phyloP scores from a whole-genome alignment of 2,329 filamentous ascomycete genomes.

The Ophidiomyces ophidiicola region DNA sequence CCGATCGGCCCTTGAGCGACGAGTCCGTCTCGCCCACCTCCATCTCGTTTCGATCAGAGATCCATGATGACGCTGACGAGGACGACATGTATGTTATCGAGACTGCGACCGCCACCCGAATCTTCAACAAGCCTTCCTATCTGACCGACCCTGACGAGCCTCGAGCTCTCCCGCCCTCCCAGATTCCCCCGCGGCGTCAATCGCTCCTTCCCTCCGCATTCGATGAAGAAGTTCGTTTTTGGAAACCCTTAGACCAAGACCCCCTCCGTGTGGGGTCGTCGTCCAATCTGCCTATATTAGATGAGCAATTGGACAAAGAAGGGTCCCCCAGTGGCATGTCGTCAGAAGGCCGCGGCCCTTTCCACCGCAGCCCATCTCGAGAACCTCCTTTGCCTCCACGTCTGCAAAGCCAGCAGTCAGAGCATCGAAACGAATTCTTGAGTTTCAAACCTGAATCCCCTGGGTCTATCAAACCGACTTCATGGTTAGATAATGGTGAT shows the following conservation, averaged over 20 bases:
- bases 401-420: conserved; percentile 4
- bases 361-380: conserved; percentile 5
- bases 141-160: conserved; percentile 19
- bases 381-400: background rate
- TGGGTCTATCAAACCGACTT: conserved; percentile 67
- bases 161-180: conserved; percentile 20
- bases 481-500: conserved; percentile 89
- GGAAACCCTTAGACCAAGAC: conserved; percentile 17
- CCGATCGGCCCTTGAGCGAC: conserved; percentile 54
- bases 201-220: conserved; percentile 28
- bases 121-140: conserved; percentile 32
- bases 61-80: conserved; percentile 15
- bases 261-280: conserved; percentile 35
- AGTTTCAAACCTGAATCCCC: conserved; percentile 41
- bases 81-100: conserved; percentile 37
- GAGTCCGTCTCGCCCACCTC: conserved; percentile 40
- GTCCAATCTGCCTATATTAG: conserved; percentile 14
- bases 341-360: background rate
- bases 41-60: conserved; percentile 20
- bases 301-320: conserved; percentile 2
- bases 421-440: background rate
- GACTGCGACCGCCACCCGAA: conserved; percentile 43
- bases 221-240: conserved; percentile 21
- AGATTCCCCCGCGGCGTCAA: conserved; percentile 28
- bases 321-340: background rate